Evolutionary conservation across 768 basidiomycete genomes (phyloP).

Genomic region (Kwoniella dendrophila): DNA sequence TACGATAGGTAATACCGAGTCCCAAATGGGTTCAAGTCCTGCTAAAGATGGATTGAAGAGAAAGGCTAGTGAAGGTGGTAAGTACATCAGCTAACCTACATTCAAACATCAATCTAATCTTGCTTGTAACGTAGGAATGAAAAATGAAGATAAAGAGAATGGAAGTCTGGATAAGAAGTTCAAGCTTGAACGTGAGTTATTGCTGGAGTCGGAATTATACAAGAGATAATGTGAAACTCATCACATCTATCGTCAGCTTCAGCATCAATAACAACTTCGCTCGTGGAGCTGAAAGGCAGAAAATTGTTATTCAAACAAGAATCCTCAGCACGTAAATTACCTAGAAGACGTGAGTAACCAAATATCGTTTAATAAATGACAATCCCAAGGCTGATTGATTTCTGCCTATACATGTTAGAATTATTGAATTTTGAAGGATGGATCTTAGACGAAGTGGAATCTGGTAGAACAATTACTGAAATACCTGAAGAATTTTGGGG

Average conservation of each 20-base stretch:
- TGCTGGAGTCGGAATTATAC: background rate
- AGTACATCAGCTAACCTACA: background rate
- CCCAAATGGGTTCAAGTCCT: constrained; percentile 10
- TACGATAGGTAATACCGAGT: constrained; percentile 15
- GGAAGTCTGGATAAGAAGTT: constrained; percentile 25
- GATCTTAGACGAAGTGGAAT: constrained; percentile 40
- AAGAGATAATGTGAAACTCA: too few relatives aligned
- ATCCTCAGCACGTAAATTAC: constrained; percentile 8
- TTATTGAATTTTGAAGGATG: constrained; percentile 31
- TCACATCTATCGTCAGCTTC: background rate
- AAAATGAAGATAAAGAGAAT: constrained; percentile 30
- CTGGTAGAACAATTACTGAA: constrained; percentile 12
- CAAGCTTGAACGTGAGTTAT: constrained; percentile 22
- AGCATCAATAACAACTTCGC: background rate
- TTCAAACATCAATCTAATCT: background rate
- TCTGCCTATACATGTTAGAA: constrained; percentile 15
- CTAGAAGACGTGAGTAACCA: constrained; percentile 35
- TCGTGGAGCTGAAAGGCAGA: constrained; percentile 38
- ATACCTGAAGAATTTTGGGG: constrained; percentile 37
- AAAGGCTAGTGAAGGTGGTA: constrained; percentile 22
- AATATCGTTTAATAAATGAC: background rate
- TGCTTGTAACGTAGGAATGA: background rate
- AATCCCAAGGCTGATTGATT: constrained; percentile 1
- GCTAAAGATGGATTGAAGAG: constrained; percentile 16
- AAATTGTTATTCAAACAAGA: constrained; percentile 39